Percentiles rank a stretch among this genome's conserved stretches.
These are phyloP conservation scores for Rhodotorula sp. DNA, from an alignment of 1,284 basidiomycete genomes.

Conservation along the genomic window DNA sequence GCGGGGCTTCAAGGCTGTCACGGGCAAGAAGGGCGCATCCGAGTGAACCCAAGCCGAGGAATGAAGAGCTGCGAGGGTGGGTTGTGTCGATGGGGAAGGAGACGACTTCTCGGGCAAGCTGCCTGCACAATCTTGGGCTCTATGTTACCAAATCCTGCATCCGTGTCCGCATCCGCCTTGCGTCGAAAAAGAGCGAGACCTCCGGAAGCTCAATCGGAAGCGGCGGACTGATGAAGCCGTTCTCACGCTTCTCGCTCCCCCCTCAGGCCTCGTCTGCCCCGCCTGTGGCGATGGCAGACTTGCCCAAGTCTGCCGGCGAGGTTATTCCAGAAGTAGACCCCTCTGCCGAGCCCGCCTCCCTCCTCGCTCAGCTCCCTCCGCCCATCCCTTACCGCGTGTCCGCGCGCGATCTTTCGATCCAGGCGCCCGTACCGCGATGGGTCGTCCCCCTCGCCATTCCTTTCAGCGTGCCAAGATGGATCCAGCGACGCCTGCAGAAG, in stretches of 20 bases:
- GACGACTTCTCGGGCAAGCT: too few relatives aligned
- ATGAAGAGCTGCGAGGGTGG: neutral
- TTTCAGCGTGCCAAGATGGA: constrained; percentile 25
- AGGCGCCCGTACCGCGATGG: constrained; percentile 20
- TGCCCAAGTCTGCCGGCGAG: neutral
- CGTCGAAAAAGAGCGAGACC: neutral
- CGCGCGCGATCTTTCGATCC: constrained; percentile 17
- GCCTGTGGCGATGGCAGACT: neutral
- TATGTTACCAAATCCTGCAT: too few relatives aligned
- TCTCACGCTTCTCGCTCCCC: too few relatives aligned
- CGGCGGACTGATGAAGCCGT: neutral
- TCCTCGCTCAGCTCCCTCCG: constrained; percentile 15
- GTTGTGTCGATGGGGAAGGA: too few relatives aligned
- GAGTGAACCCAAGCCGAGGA: neutral
- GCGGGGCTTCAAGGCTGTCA: constrained; percentile 23
- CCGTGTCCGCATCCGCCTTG: too few relatives aligned
- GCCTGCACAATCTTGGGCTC: too few relatives aligned
- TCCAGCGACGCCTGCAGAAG: constrained; percentile 9
- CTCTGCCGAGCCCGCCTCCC: neutral
- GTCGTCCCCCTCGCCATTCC: constrained; percentile 34
- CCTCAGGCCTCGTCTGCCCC: neutral
- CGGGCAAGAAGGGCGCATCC: neutral
- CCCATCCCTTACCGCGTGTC: constrained; percentile 3
- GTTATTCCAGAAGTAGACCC: neutral
- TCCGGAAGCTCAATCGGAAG: neutral